Evolutionary conservation across 2,329 filamentous ascomycete genomes (phyloP), one percentile per base, ranked within the genome.

Genomic region (Botrytis byssoidea): DNA sequence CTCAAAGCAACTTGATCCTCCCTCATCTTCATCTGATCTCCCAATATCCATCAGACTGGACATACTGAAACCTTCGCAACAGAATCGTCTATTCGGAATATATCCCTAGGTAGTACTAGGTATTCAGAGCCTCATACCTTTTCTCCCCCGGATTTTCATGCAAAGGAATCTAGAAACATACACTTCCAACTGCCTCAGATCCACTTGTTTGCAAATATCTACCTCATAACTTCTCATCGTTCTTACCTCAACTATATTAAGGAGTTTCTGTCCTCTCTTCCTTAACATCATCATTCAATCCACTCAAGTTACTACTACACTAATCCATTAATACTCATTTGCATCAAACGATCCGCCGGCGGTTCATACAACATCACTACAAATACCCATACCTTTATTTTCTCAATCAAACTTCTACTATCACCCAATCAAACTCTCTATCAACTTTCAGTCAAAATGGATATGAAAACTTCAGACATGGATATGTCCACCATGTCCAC

Each of bases 181-280:
- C 66, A 44, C 70, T 51, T 61, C 71, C 42, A 72, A 72, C 22
- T 22, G 42, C 40, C 48, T 60, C 63, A 61, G 51, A 72, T 72
- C 51, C 64, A 67, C 65, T 75, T 44, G 37, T 29, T 57, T 40
- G 59, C 59, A 37, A 61, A 61, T 70, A 75, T 74, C 74, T 70
- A 61, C 66, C 76, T 78, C 74, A 76, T 77, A 76, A 64, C 57
- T 71, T 71, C 77, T 77, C 76, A 76, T 44, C 48, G 48, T 64
- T 61, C 69, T 22, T 73, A n/a, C 51, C 48, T 63, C 29, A 35
- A 44, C 18, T 67, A 42, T 74, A 60, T 70, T 64, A 55, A 63
- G 20, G 68, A 68, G 44, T 64, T 29, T 32, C 48, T 46, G 48
- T 60, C 61, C 60, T 57, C 60, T 66, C 42, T 67, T 71, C 35